Evolutionary conservation across 768 basidiomycete genomes (phyloP), one percentile per base, ranked within the genome.

Genomic region (Hericium alpestre): DNA sequence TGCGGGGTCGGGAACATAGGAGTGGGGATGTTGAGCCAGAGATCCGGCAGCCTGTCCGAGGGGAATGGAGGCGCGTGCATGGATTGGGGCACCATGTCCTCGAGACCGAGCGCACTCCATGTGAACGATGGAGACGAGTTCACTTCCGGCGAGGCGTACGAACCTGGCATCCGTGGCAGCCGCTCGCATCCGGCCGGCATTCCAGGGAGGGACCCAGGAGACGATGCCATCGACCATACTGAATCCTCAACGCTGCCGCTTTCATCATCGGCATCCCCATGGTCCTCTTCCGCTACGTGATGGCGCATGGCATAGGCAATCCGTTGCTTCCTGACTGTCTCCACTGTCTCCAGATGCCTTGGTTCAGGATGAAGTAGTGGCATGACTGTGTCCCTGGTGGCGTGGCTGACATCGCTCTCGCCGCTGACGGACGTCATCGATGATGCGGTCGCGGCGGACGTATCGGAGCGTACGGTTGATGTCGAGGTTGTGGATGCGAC

Each of bases 381-480:
- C 40, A 58, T 40, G 38, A 9, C 16, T 18, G 37, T 23, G 11
- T 4, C 52, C 15, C 49, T 52, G 27, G 10, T 52, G 15, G 22
- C 53, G 38, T 43, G 32, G 38, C 53, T 48, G 7, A 40, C 51
- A 13, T 13, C 16, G 25, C 53, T 41, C 39, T 50, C 56, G 7
- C 32, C 50, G n/a, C 43, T 57, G 13, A 58, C 43, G 4, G 61
- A 61, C n/a, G 54, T 52, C 18, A 55, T 60, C 9, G 61, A 60
- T 32, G 59, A 56, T 22, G 46, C 49, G 13, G 59, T 62, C 38
- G 40, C 18, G 16, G 38, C 25, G 16, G 61, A 57, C 16, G 50
- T 54, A 10, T 56, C 47, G 20, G 61, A 62, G 7, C 47, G 38
- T 32, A 18, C n/a, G 8, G 32, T 53, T 16, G 52, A 53, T 7